phyloP scores from a whole-genome alignment of 768 basidiomycete genomes.

The Astraeus odoratus region DNA sequence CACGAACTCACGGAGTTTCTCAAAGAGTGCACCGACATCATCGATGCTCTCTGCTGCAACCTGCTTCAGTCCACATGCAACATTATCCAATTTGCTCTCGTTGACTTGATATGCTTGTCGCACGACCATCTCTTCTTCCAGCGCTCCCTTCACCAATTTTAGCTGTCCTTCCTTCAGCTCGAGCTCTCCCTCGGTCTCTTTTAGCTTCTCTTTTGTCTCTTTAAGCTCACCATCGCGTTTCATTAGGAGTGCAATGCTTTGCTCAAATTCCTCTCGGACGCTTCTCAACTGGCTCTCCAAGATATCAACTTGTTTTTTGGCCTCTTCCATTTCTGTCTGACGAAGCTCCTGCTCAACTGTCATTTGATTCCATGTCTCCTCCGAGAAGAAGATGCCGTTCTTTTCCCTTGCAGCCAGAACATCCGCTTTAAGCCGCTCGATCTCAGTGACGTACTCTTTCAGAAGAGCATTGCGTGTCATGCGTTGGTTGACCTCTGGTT shows the following conservation, averaged over 20 bases:
- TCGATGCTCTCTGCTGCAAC: conserved; percentile 60
- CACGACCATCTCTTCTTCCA: conserved; percentile 78
- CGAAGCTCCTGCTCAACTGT: conserved; percentile 67
- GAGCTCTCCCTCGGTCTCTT: conserved; percentile 46
- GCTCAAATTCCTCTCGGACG: conserved; percentile 86
- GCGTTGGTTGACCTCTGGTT: conserved; percentile 91
- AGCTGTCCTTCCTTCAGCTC: conserved; percentile 51
- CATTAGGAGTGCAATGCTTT: conserved; percentile 72
- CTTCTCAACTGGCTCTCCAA: conserved; percentile 75
- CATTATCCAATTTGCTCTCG: conserved; percentile 61
- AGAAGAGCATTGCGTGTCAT: conserved; percentile 89
- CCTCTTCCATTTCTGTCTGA: conserved; percentile 74
- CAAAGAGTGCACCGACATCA: conserved; percentile 67
- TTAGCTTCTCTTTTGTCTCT: conserved; percentile 49
- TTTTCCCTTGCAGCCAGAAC: conserved; percentile 89
- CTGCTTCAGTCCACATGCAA: conserved; percentile 63
- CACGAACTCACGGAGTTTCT: conserved; percentile 74
- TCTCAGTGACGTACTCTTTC: conserved; percentile 91
- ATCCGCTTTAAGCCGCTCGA: conserved; percentile 88
- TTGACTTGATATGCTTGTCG: conserved; percentile 71
- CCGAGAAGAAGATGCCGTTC: conserved; percentile 91
- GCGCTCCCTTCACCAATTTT: conserved; percentile 43
- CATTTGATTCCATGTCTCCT: conserved; percentile 86
- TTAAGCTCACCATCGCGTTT: conserved; percentile 72
- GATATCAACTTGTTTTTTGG: conserved; percentile 74